phyloP scores from a whole-genome alignment of 345 rosid genomes.

The Brassica cretica region DNA sequence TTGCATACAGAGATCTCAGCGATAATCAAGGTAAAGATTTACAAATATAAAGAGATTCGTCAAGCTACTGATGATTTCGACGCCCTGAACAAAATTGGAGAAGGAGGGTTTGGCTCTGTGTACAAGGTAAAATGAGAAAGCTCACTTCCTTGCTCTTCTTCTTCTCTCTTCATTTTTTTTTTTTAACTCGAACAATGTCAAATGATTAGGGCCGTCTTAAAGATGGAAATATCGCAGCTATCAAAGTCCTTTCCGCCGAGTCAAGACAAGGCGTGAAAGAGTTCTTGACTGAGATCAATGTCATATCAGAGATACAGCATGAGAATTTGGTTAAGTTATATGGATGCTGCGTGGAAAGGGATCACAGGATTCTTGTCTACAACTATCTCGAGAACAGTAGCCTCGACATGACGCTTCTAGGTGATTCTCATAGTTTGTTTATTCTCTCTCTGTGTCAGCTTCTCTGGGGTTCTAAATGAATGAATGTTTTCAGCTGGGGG shows the following conservation, averaged over 20 bases:
- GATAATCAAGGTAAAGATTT: slow-evolving; percentile 52
- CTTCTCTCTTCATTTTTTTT: neutral
- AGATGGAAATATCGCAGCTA: slow-evolving; percentile 78
- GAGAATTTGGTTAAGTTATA: slow-evolving; percentile 83
- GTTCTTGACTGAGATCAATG: slow-evolving; percentile 83
- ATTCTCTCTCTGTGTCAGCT: neutral
- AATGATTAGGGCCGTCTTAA: slow-evolving; percentile 75
- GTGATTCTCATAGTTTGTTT: slow-evolving; percentile 49
- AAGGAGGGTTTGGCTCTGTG: slow-evolving; percentile 96
- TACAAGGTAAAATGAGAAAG: slow-evolving; percentile 58
- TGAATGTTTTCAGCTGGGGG: slow-evolving; percentile 52
- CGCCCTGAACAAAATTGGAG: slow-evolving; percentile 70
- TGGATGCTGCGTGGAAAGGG: slow-evolving; percentile 87
- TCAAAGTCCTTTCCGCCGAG: slow-evolving; percentile 89
- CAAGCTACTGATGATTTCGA: slow-evolving; percentile 75
- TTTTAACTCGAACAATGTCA: slow-evolving; percentile 5
- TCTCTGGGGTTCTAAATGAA: slow-evolving; percentile 8
- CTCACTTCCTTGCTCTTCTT: slow-evolving; percentile 3
- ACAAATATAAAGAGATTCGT: slow-evolving; percentile 63
- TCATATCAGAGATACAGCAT: slow-evolving; percentile 74
- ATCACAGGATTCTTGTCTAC: slow-evolving; percentile 86
- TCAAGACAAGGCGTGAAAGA: slow-evolving; percentile 88
- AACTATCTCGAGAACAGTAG: slow-evolving; percentile 87
- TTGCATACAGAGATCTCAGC: slow-evolving; percentile 53
- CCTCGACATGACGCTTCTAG: slow-evolving; percentile 82